Base-by-base conservation (phyloP, 768 basidiomycete genomes). In the Galerina marginata region DNA sequence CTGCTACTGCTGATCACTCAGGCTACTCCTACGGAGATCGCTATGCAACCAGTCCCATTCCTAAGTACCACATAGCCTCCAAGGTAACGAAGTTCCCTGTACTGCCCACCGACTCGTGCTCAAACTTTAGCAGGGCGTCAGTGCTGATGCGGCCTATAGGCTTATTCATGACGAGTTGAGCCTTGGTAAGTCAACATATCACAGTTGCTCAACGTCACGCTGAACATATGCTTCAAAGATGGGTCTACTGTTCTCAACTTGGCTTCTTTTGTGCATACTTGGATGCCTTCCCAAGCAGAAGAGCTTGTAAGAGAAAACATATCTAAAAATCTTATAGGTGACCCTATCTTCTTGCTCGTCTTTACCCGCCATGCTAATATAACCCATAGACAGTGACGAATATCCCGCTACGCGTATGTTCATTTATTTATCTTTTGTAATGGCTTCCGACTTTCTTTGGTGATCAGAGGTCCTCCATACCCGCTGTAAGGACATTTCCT, bases 41-140 rank as follows among this genome's bases (percentile, higher is more conserved):
- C 45, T 91, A 91, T 69, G 83, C 82, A 14, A 87, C 88, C n/a
- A 71, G 68, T n/a, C 80, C 88, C 16, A 74, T 92, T 54, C 90
- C 91, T 14, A 93, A 91, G 71, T 92, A 82, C 72, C 78, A 78
- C 57, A 68, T 93, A 9, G 83, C 90, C 0, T 76, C 78, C 40
- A 86, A 83, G 73, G 86, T 82, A 58, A 42, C 33, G 25, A 49
- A 12, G 15, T 49, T 23, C 25, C 25, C 11, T 11, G 10, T 33
- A 33, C 29, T 33, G 4, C 29, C 7, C 29, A 4, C 29, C 7
- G 7, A 33, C 29, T 33, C 7, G 29, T 33, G 29, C 29, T 33
- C 29, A 33, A 33, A 33, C 20, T n/a, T 54, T 54, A 50, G 6
- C 53, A 89, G 77, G 92, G 92, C 2, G 74, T 84, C 14, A 70